Base-by-base conservation (phyloP, 768 basidiomycete genomes). In the Suillus sp. region DNA sequence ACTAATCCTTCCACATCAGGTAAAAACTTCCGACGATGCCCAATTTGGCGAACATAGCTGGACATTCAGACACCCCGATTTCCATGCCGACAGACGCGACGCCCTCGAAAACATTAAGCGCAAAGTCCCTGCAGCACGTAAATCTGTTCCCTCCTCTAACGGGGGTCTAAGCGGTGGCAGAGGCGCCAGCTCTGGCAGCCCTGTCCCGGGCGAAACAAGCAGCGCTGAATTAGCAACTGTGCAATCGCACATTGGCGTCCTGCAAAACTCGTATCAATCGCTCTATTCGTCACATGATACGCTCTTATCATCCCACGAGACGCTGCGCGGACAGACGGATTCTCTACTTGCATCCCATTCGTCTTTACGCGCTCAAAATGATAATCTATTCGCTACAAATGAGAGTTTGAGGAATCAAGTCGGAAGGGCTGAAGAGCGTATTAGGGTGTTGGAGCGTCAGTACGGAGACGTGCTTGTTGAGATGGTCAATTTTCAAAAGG, bases 1-100 rank as follows among this genome's bases (percentile, higher is more conserved):
- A 38, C 56, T 27, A 40, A 57, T 40, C 18, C 1, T 40, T 57
- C 16, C 2, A 11, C 10, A 27, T 54, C 63, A 81, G 82, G 87
- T 95, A 66, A 96, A 95, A 76, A 93, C 92, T 69, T 88, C 87
- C 2, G 94, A 95, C 66, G 93, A 93, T 68, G 80, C 85, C 72
- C 85, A 87, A 66, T 93, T 82, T 63, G 85, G 86, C 62, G 85
- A 86, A 66, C 84, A 86, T 65, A 73, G 79, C 42, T 83, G 82
- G 82, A 84, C 81, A 1, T 83, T 83, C 65, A 78, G 80, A n/a
- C 82, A 83, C 60, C 82, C 82, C 20, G 82, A 83, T 65, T 83
- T 83, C 64, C 82, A 81, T 66, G 75, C 81, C 20, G 83, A 84
- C 68, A 76, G 82, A 48, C 80, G 80, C 27, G 82, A 84, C 54